phyloP scores from a whole-genome alignment of 2,329 filamentous ascomycete species.

The Fusarium caatingaense region DNA sequence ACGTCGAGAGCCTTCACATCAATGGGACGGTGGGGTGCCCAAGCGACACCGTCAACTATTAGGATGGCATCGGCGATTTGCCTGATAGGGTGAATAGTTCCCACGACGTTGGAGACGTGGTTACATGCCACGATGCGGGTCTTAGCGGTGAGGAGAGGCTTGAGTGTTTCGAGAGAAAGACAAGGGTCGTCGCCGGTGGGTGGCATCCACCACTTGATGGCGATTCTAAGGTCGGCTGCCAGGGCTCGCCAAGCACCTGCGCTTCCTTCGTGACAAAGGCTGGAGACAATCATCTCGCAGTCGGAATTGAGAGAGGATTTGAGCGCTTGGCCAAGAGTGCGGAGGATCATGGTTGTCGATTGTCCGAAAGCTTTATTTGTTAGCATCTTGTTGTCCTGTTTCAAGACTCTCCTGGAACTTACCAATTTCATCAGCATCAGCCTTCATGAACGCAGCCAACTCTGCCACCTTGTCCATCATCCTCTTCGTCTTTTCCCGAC shows the following conservation, averaged over 20 bases:
- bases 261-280: constrained; percentile 4
- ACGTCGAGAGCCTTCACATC: constrained; percentile 76
- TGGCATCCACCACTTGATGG: constrained; percentile 9
- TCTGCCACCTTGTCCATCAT: constrained; percentile 1
- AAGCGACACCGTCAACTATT: constrained; percentile 75
- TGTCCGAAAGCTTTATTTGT: constrained; percentile 1
- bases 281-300: constrained; percentile 2
- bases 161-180: constrained; percentile 5
- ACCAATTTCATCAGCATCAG: constrained; percentile 2
- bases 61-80: neutral
- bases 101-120: constrained; percentile 4
- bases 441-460: neutral
- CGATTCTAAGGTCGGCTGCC: neutral
- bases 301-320: neutral
- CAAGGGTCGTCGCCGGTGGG: neutral
- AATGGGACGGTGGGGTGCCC: constrained; percentile 77
- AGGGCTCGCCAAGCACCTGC: neutral
- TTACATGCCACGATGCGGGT: neutral
- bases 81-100: neutral
- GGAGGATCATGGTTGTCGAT: constrained; percentile 5
- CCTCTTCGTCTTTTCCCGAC: neutral
- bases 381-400: neutral
- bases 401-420: neutral
- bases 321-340: neutral
- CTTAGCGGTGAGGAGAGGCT: neutral